Conservation (phyloP, 2,329 filamentous ascomycete species). For the Knufia petricola region DNA sequence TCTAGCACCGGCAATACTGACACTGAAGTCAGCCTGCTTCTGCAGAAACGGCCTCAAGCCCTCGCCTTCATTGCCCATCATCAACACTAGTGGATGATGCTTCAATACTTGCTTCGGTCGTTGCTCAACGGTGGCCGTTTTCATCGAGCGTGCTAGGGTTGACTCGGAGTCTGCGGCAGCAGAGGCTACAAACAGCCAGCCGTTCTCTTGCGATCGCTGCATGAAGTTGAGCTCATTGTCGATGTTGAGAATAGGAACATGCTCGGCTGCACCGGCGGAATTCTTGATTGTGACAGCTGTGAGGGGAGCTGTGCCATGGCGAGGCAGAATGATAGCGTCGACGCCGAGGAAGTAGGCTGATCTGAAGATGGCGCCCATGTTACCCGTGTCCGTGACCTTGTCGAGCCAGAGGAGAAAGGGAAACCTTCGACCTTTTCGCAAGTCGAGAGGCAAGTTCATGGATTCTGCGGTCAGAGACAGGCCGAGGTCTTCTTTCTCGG, state of each 20-base stretch:
- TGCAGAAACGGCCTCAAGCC: conserved; percentile 59
- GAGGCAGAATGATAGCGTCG: conserved; percentile 70
- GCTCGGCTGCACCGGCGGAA: conserved; percentile 77
- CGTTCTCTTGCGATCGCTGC: conserved; percentile 53
- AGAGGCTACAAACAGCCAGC: conserved; percentile 78
- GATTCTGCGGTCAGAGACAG: neutral
- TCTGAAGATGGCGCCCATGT: conserved; percentile 80
- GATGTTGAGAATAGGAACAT: conserved; percentile 62
- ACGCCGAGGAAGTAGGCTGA: conserved; percentile 86
- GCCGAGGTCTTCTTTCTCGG: neutral
- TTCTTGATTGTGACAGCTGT: conserved; percentile 75
- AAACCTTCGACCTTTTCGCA: conserved; percentile 22
- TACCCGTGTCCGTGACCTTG: conserved; percentile 66
- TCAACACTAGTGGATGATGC: conserved; percentile 61
- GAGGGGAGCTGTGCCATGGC: conserved; percentile 61
- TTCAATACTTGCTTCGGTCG: conserved; percentile 7
- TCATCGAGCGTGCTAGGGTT: conserved; percentile 26
- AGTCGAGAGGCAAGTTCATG: neutral
- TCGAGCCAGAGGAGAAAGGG: conserved; percentile 37
- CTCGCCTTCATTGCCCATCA: conserved; percentile 73
- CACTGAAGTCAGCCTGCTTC: conserved; percentile 53
- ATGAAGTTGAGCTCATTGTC: conserved; percentile 61
- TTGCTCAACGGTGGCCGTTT: conserved; percentile 35
- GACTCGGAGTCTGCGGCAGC: conserved; percentile 36
- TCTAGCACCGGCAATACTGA: conserved; percentile 51